Evolutionary conservation across 148 eudicot species (phyloP).

Genomic region (Nepenthes mirabilis): DNA sequence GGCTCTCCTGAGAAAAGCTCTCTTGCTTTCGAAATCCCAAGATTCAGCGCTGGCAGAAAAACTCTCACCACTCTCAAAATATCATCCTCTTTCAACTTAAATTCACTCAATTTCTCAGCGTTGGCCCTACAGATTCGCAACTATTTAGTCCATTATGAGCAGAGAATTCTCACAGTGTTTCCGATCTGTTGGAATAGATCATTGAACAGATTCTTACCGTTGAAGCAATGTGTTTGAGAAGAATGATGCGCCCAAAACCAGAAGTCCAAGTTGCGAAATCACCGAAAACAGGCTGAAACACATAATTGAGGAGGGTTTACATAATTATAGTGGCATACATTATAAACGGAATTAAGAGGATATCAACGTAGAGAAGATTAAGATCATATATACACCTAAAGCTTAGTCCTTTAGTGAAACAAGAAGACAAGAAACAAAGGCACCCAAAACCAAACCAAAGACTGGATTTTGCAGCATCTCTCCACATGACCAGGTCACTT

Average conservation of each 20-base stretch:
- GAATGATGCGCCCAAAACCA: conserved; percentile 64
- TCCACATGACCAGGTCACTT: conserved; percentile 73
- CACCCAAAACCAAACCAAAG: conserved; percentile 98
- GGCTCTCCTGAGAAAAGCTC: conserved; percentile 91
- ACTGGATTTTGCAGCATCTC: conserved; percentile 76
- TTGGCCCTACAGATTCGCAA: conserved; percentile 22
- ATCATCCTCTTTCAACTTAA: conserved; percentile 62
- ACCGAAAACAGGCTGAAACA: conserved; percentile 59
- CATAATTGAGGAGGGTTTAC: background rate
- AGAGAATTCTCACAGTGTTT: no score
- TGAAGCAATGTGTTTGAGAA: conserved; percentile 50
- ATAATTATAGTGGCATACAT: background rate
- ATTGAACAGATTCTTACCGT: conserved; percentile 24
- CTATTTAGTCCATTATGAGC: background rate
- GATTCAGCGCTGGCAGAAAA: conserved; percentile 62
- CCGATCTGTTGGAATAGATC: no score
- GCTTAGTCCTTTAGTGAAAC: conserved; percentile 53
- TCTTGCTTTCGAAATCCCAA: conserved; percentile 41
- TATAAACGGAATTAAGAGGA: background rate
- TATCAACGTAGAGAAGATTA: background rate
- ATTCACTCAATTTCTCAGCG: conserved; percentile 15
- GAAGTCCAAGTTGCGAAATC: conserved; percentile 67
- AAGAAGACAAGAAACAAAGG: conserved; percentile 71
- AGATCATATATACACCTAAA: conserved; percentile 35
- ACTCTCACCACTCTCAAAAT: conserved; percentile 46